These are phyloP conservation scores for Cenchrus americanus DNA, from an alignment of 176 grass and related monocot genomes.

Conservation along the genomic window DNA sequence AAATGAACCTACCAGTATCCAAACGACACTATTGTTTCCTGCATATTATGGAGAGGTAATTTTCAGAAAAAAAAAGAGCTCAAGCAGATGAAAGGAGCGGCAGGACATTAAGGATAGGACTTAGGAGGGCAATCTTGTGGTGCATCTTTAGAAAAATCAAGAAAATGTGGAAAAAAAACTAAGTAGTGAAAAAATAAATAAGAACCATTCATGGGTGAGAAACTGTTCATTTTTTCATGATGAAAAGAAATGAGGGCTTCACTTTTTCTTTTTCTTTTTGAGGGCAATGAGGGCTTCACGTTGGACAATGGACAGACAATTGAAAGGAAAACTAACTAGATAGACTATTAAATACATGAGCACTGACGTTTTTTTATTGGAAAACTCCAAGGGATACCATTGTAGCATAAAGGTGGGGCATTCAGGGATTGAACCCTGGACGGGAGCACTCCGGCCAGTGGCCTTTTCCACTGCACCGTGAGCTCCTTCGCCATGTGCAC, in stretches of 20 bases:
- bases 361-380: background rate
- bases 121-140: background rate
- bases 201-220: background rate
- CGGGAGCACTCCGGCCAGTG: too few relatives aligned
- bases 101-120: background rate
- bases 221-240: background rate
- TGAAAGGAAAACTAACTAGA: background rate
- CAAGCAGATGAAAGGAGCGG: slow-evolving; percentile 10
- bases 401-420: too few relatives aligned
- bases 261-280: background rate
- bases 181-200: background rate
- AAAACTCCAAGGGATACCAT: too few relatives aligned
- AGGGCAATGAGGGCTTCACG: too few relatives aligned
- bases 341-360: background rate
- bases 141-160: slow-evolving; percentile 19
- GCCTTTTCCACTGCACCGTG: too few relatives aligned
- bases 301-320: background rate
- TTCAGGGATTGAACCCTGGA: too few relatives aligned
- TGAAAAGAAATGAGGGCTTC: background rate
- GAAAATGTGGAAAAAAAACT: background rate
- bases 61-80: background rate
- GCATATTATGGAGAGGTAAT: slow-evolving; percentile 26
- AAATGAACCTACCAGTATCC: slow-evolving; percentile 69
- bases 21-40: slow-evolving; percentile 56
- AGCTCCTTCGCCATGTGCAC: background rate